Base-by-base conservation (phyloP, 208 protist genomes). In the Jaenimonas drosophilae region DNA sequence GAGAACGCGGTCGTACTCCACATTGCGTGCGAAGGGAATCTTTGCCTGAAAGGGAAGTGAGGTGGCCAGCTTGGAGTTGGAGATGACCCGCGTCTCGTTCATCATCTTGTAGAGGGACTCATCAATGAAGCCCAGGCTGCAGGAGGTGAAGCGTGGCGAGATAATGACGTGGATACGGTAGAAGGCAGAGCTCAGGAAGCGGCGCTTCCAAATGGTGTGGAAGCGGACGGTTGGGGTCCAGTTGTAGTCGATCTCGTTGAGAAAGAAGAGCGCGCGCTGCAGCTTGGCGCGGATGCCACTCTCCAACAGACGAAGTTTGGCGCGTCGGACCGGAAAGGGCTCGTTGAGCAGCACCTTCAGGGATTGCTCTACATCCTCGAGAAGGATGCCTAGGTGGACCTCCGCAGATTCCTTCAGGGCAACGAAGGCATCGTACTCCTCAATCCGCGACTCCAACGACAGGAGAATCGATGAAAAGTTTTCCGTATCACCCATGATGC, bases 101-200 rank as follows among this genome's bases (percentile, higher is more conserved):
- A 86, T 57, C 33, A 72, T 41, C 24, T 70, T 63, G 58, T 88
- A 85, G 5, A 94, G 63, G 5, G 40, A 25, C 19, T 71, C 56
- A 44, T 94, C 85, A 36, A 94, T 68, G 49, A 94, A 94, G 12
- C 85, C 85, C 37, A 89, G 45, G 36, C 61, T 70, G 25, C 70
- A 76, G 19, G 44, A 56, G 19, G 81, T 57, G 49, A 78, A 90
- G 25, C 50, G 55, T 21, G 62, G 70, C 2, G 75, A 41, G 41
- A 90, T 86, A 48, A 32, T 14, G 24, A 27, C 38, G 59, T 94
- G 73, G 23, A 90, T 78, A 40, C 67, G 71, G 7, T 65, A 44
- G 34, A 84, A 85, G 2, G 62, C 54, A 2, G 46, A n/a, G 31
- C 64, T 73, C 42, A 94, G 57, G 39, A 94, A 81, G 19, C 55